A percentile compares a stretch with the other conserved stretches of the same genome.
These are phyloP conservation scores for Salix viminalis DNA, from an alignment of 345 rosid genomes.

Conservation along the genomic window DNA sequence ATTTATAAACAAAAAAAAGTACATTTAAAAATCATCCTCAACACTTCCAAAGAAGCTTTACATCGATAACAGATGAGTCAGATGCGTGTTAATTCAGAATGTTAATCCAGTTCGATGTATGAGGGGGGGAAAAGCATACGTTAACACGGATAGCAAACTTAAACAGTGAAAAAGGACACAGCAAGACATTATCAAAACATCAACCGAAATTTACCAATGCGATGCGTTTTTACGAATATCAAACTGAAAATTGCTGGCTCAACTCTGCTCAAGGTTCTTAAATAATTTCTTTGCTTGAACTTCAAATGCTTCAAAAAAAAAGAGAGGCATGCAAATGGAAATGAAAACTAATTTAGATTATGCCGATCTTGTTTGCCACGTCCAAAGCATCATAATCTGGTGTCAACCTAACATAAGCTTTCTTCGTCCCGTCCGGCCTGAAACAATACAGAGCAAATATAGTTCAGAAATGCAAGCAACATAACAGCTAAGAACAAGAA, in stretches of 20 bases:
- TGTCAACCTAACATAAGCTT: slow-evolving; percentile 87
- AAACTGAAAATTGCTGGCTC: neutral
- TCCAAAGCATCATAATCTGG: slow-evolving; percentile 93
- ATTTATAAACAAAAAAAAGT: too few relatives aligned
- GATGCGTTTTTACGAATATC: neutral
- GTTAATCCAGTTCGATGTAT: too few relatives aligned
- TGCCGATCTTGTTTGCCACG: slow-evolving; percentile 92
- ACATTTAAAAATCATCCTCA: too few relatives aligned
- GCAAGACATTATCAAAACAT: neutral
- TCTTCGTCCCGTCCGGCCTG: slow-evolving; percentile 96
- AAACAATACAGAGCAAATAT: neutral
- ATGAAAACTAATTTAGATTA: slow-evolving; percentile 44
- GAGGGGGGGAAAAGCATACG: neutral
- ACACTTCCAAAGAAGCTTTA: too few relatives aligned
- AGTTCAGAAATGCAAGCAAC: neutral
- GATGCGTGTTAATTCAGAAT: too few relatives aligned
- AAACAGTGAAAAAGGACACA: neutral
- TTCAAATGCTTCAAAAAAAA: neutral
- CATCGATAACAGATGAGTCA: too few relatives aligned
- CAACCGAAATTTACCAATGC: neutral
- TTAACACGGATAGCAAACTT: neutral
- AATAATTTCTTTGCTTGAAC: neutral
- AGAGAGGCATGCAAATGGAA: neutral
- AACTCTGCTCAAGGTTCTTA: neutral
- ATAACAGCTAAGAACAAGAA: neutral